A percentile compares a stretch with the other conserved stretches of the same genome.
phyloP scores from a whole-genome alignment of 306 rosid species.

The Rosa rugosa region DNA sequence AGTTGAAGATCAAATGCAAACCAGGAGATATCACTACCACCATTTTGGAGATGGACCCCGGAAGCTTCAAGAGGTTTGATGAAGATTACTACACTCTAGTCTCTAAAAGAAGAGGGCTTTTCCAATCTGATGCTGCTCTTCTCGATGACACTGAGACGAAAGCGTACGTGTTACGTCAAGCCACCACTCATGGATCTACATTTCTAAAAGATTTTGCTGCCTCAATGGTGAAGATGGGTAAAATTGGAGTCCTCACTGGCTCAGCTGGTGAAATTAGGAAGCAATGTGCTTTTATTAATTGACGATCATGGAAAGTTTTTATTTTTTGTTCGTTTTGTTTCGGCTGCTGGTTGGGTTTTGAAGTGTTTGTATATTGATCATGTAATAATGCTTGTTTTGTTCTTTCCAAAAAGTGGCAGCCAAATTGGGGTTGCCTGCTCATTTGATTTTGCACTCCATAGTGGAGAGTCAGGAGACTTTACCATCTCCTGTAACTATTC shows the following conservation, averaged over 20 bases:
- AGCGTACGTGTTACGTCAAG: conserved; percentile 23
- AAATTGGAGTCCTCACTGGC: conserved; percentile 46
- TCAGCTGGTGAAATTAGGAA: conserved; percentile 36
- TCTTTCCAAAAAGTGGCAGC: background rate
- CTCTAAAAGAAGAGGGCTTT: conserved; percentile 37
- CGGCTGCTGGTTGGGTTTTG: background rate
- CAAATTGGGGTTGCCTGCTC: background rate
- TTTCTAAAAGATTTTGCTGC: conserved; percentile 36
- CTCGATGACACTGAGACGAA: conserved; percentile 33
- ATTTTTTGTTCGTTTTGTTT: background rate
- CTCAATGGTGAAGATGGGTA: conserved; percentile 41
- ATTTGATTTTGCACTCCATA: background rate
- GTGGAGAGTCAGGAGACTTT: background rate
- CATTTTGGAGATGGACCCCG: conserved; percentile 47
- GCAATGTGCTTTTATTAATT: conserved; percentile 24
- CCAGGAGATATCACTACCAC: conserved; percentile 18
- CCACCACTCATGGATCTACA: conserved; percentile 21
- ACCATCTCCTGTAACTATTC: background rate
- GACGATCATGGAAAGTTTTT: background rate
- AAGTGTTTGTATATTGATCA: background rate
- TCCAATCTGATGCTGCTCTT: conserved; percentile 47
- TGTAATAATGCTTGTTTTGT: background rate
- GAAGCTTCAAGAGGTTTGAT: conserved; percentile 44
- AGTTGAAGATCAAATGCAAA: conserved; percentile 34
- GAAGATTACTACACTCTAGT: conserved; percentile 34